Percentiles rank a stretch among this genome's conserved stretches.
phyloP scores from a whole-genome alignment of 306 rosid species.

The Prunus fruticosa region DNA sequence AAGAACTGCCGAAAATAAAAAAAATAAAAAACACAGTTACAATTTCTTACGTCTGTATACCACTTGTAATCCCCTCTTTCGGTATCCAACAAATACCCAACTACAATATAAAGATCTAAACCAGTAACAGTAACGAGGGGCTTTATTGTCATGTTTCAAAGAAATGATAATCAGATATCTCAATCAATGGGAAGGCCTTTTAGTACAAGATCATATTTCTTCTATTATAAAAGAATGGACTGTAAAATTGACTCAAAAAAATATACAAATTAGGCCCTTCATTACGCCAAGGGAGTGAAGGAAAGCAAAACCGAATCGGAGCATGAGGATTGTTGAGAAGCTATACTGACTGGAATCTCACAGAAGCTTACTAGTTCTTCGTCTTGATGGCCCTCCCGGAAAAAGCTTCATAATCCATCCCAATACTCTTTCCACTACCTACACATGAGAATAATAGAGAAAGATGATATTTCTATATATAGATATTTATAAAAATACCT shows the following conservation, averaged over 20 bases:
- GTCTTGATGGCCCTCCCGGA: conserved; percentile 88
- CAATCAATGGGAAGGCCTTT: conserved; percentile 42
- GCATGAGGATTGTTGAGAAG: conserved; percentile 13
- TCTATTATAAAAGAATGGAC: conserved; percentile 39
- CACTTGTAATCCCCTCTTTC: conserved; percentile 16
- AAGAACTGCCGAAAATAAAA: background rate
- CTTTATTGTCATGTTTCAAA: conserved; percentile 45
- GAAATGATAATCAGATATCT: conserved; percentile 38
- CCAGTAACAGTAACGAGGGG: conserved; percentile 11
- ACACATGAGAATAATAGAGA: background rate
- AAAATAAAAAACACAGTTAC: background rate
- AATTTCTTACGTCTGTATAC: conserved; percentile 20
- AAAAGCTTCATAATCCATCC: conserved; percentile 99
- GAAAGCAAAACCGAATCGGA: conserved; percentile 29
- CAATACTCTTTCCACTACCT: conserved; percentile 97
- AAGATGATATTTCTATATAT: background rate
- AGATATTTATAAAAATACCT: no score
- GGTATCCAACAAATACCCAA: conserved; percentile 30
- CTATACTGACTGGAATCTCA: conserved; percentile 39
- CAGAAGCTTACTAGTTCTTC: conserved; percentile 91
- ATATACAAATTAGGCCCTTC: conserved; percentile 63
- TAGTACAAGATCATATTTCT: conserved; percentile 29
- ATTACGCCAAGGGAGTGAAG: conserved; percentile 24
- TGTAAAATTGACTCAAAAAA: conserved; percentile 47
- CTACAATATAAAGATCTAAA: conserved; percentile 35